Percentiles rank a stretch among this genome's conserved stretches.
Conservation (phyloP, 2,329 filamentous ascomycete species). For the Paecilomyces sp. region DNA sequence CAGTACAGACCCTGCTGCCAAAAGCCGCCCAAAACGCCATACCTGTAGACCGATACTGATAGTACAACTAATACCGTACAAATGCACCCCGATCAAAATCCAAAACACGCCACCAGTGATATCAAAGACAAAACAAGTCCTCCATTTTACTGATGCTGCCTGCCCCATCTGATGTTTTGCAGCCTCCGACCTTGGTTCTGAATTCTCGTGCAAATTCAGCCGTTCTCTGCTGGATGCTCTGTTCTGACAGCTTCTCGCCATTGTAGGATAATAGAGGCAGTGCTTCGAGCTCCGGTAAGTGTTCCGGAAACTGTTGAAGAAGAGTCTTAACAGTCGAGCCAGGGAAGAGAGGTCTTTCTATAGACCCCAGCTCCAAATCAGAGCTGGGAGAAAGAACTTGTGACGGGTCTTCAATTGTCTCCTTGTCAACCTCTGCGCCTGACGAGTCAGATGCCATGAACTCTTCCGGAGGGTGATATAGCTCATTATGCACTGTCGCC, state of each 20-base stretch:
- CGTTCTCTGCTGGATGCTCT: constrained; percentile 36
- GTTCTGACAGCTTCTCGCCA: constrained; percentile 40
- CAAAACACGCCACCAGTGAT: not conserved
- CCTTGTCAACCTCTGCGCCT: constrained; percentile 2
- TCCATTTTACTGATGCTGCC: constrained; percentile 34
- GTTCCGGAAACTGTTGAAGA: constrained; percentile 39
- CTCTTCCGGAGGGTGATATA: constrained; percentile 67
- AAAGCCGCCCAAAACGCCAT: not conserved
- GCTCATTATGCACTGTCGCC: constrained; percentile 69
- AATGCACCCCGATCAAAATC: not conserved
- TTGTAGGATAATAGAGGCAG: constrained; percentile 59
- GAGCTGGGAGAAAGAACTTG: constrained; percentile 10
- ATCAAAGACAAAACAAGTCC: constrained; percentile 59
- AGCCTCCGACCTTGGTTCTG: constrained; percentile 60
- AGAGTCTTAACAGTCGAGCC: constrained; percentile 42
- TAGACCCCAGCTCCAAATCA: constrained; percentile 4
- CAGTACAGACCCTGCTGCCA: not conserved
- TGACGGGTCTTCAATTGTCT: constrained; percentile 9
- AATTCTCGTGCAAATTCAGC: constrained; percentile 53
- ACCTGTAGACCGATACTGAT: not conserved
- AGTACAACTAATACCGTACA: not conserved
- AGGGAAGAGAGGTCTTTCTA: constrained; percentile 22
- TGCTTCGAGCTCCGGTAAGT: constrained; percentile 41
- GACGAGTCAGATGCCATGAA: constrained; percentile 19
- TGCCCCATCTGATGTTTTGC: constrained; percentile 34